A percentile compares a stretch with the other conserved stretches of the same genome.
Evolutionary conservation across 2,329 filamentous ascomycete species (phyloP).

Genomic region (Myotisia sp.): DNA sequence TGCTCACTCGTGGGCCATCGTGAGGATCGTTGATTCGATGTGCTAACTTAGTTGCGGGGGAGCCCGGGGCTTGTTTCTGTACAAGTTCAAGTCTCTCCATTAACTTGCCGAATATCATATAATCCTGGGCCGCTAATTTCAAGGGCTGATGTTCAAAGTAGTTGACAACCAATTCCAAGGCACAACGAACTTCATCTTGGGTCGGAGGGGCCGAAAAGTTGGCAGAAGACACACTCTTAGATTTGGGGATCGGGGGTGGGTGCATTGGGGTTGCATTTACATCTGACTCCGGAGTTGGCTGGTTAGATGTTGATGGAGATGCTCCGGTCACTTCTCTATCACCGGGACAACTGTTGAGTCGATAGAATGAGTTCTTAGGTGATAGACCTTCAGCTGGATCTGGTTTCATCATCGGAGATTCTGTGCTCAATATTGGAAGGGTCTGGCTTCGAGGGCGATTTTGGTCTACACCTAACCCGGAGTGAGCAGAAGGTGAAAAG

Average conservation of each 20-base stretch:
- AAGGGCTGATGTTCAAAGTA: conserved; percentile 62
- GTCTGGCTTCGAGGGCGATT: conserved; percentile 77
- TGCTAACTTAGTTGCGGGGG: conserved; percentile 29
- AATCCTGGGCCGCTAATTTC: conserved; percentile 65
- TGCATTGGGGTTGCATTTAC: conserved; percentile 22
- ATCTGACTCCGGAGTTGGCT: conserved; percentile 32
- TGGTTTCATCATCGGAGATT: conserved; percentile 40
- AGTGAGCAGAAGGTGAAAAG: conserved; percentile 45
- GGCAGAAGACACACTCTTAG: conserved; percentile 30
- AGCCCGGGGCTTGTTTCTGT: conserved; percentile 24
- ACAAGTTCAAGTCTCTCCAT: conserved; percentile 73
- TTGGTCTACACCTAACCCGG: conserved; percentile 36
- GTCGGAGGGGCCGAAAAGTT: conserved; percentile 54
- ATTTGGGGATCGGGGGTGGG: conserved; percentile 25
- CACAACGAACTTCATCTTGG: conserved; percentile 71
- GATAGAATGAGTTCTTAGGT: conserved; percentile 37
- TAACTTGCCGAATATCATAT: conserved; percentile 60
- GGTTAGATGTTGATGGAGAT: conserved; percentile 24
- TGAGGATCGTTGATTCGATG: conserved; percentile 31
- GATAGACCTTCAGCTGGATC: conserved; percentile 40
- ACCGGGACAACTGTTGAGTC: conserved; percentile 34
- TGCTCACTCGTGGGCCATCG: conserved; percentile 28
- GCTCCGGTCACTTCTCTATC: conserved; percentile 27
- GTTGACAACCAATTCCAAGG: conserved; percentile 64
- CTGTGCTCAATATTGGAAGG: conserved; percentile 51